Evolutionary conservation across 2,329 filamentous ascomycete species (phyloP), one percentile per base, ranked within the genome.

Genomic region (Coniochaeta sp.): DNA sequence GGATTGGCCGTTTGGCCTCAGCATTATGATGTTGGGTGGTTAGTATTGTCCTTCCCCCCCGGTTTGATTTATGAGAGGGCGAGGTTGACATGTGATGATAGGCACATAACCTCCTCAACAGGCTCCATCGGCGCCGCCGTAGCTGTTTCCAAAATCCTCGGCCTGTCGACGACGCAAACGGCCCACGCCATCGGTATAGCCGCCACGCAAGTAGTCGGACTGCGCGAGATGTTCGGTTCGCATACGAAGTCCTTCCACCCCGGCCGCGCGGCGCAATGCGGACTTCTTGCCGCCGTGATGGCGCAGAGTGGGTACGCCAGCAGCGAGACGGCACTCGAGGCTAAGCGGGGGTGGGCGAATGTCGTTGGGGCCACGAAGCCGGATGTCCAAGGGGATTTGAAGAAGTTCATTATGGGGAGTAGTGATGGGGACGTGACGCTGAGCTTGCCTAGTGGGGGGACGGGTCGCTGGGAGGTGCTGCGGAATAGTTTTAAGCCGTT

Each of bases 401-500:
- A 40, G 20, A 40, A 24, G 35, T 40, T 22, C 5, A 24, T 24
- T 13, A 9, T 8, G 18, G 13, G 18, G 10, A 10, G 35, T 10
- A 8, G 9, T 3, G 35, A 20, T 6, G 18, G 7, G 3, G 65
- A 65, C 18, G 60, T 58, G 28, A 64, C 67, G 31, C 63, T 72
- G 16, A 64, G 63, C 27, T 59, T 70, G 6, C 65, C 63, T 32
- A 65, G 63, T 65, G 16, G 55, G 73, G 12, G 63, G 65, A 2
- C 52, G 56, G 31, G 58, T 56, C 28, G 52, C n/a, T 81, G 77
- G 77, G 76, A 81, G 64, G 73, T 76, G 8, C 65, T 72, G 57
- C 70, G 70, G 55, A 81, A 81, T 55, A 71, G 74, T 1, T 81
- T 80, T 64, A 81, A 81, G 59, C 78, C 77, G 0, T 81, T 76